A percentile compares a stretch with the other conserved stretches of the same genome.
These are phyloP conservation scores for Ploettnerulaceae sp. DNA, from an alignment of 2,329 filamentous ascomycete species.

Conservation along the genomic window DNA sequence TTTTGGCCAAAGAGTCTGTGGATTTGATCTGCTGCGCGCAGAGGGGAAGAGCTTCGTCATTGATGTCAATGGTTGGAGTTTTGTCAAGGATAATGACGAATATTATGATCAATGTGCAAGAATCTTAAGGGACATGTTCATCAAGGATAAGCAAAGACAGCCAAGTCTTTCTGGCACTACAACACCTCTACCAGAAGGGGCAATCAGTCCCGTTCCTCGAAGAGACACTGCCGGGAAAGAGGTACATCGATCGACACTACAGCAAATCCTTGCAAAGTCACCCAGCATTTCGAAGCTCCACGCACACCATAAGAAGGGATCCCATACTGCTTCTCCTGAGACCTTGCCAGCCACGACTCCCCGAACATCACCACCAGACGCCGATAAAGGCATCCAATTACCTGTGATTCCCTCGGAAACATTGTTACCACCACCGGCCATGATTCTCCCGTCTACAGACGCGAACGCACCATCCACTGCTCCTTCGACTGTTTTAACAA, in stretches of 20 bases:
- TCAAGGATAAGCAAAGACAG: slow-evolving; percentile 67
- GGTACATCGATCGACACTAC: slow-evolving; percentile 46
- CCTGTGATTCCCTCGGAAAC: slow-evolving; percentile 25
- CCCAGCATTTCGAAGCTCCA: slow-evolving; percentile 57
- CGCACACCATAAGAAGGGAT: slow-evolving; percentile 38
- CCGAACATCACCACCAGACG: slow-evolving; percentile 27
- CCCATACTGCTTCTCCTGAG: slow-evolving; percentile 41
- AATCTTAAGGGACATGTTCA: slow-evolving; percentile 83
- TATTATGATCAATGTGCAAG: slow-evolving; percentile 90
- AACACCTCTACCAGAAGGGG: slow-evolving; percentile 20
- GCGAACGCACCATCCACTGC: slow-evolving; percentile 19
- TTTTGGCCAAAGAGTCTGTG: slow-evolving; percentile 93
- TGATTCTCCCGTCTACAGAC: slow-evolving; percentile 13
- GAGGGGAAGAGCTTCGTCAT: slow-evolving; percentile 93
- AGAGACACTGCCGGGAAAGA: slow-evolving; percentile 35
- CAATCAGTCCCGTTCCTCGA: slow-evolving; percentile 15
- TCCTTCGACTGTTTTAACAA: slow-evolving; percentile 23
- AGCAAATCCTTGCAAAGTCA: slow-evolving; percentile 54
- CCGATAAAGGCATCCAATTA: slow-evolving; percentile 21
- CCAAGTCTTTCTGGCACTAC: slow-evolving; percentile 35
- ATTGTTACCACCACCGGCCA: slow-evolving; percentile 28
- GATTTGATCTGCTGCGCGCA: slow-evolving; percentile 87
- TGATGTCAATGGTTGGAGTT: slow-evolving; percentile 99
- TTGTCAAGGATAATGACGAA: slow-evolving; percentile 98
- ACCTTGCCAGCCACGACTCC: slow-evolving; percentile 27